A percentile compares a stretch with the other conserved stretches of the same genome.
These are phyloP conservation scores for Alternaria infectoria DNA, from an alignment of 2,329 filamentous ascomycete species.

Conservation along the genomic window DNA sequence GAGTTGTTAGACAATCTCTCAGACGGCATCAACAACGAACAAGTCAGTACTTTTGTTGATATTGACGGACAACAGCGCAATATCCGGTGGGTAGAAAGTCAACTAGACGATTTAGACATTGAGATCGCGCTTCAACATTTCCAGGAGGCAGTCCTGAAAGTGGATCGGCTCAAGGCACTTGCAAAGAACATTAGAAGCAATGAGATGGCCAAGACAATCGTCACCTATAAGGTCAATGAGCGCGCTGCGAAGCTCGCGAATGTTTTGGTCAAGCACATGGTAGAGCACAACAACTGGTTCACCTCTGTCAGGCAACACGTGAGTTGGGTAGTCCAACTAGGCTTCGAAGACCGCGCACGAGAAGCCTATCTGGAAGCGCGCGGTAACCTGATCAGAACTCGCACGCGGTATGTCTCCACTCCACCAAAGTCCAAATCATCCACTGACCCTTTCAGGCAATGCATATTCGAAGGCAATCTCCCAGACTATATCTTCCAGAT, in stretches of 20 bases:
- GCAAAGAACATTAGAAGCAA: slow-evolving; percentile 85
- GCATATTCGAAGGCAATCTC: slow-evolving; percentile 92
- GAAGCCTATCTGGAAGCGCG: slow-evolving; percentile 85
- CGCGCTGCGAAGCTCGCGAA: slow-evolving; percentile 77
- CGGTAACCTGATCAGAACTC: slow-evolving; percentile 77
- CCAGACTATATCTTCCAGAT: slow-evolving; percentile 94
- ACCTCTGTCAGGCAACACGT: slow-evolving; percentile 81
- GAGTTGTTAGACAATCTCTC: slow-evolving; percentile 81
- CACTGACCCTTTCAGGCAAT: slow-evolving; percentile 66
- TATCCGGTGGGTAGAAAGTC: slow-evolving; percentile 90
- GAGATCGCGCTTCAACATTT: slow-evolving; percentile 91
- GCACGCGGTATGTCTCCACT: slow-evolving; percentile 69
- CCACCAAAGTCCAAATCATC: neutral
- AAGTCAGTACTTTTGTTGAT: slow-evolving; percentile 79
- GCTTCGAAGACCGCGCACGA: slow-evolving; percentile 87
- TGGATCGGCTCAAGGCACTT: slow-evolving; percentile 83
- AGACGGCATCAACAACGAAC: slow-evolving; percentile 70
- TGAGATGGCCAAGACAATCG: slow-evolving; percentile 85
- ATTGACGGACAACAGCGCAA: slow-evolving; percentile 97
- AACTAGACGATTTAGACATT: slow-evolving; percentile 96
- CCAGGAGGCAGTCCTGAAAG: slow-evolving; percentile 79
- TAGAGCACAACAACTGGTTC: slow-evolving; percentile 77
- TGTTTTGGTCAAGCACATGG: slow-evolving; percentile 77
- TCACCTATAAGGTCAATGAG: slow-evolving; percentile 89
- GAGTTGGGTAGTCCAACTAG: slow-evolving; percentile 81